These are phyloP conservation scores for Earliella scabrosa DNA, from an alignment of 1,284 basidiomycete species.

Conservation along the genomic window DNA sequence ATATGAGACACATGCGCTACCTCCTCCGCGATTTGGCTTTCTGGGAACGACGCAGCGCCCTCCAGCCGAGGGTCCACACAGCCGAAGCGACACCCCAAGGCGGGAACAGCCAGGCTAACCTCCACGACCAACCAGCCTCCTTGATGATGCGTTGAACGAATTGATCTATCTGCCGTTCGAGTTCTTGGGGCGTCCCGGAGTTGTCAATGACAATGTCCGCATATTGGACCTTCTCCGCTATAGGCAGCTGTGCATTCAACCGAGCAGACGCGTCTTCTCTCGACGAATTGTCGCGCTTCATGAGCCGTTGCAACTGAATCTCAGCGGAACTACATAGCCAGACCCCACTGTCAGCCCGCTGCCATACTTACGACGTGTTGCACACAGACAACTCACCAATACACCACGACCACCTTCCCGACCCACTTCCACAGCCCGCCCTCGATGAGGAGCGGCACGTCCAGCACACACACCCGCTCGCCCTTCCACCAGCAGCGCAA, in stretches of 20 bases:
- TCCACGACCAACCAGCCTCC: conserved; percentile 66
- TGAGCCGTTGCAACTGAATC: conserved; percentile 82
- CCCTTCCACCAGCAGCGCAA: conserved; percentile 80
- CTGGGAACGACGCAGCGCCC: conserved; percentile 28
- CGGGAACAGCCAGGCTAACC: conserved; percentile 83
- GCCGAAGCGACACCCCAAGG: conserved; percentile 64
- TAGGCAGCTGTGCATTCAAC: conserved; percentile 82
- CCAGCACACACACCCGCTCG: conserved; percentile 81
- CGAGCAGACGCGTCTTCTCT: conserved; percentile 72
- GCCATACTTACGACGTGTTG: too few relatives aligned
- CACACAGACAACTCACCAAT: conserved; percentile 72
- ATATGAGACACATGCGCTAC: conserved; percentile 1
- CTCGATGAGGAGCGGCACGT: conserved; percentile 95
- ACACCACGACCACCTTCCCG: conserved; percentile 86
- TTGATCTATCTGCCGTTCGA: conserved; percentile 70
- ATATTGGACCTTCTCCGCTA: conserved; percentile 79
- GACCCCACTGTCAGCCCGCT: neutral
- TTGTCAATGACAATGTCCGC: conserved; percentile 93
- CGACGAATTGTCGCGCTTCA: conserved; percentile 66
- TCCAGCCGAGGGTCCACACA: conserved; percentile 37
- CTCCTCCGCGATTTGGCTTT: conserved; percentile 12
- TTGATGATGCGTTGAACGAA: conserved; percentile 63
- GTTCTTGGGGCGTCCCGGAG: conserved; percentile 72
- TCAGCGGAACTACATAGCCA: conserved; percentile 58
- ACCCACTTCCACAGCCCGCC: conserved; percentile 88